Evolutionary conservation across 2,329 filamentous ascomycete species (phyloP).

Genomic region (Diaporthe amygdali): DNA sequence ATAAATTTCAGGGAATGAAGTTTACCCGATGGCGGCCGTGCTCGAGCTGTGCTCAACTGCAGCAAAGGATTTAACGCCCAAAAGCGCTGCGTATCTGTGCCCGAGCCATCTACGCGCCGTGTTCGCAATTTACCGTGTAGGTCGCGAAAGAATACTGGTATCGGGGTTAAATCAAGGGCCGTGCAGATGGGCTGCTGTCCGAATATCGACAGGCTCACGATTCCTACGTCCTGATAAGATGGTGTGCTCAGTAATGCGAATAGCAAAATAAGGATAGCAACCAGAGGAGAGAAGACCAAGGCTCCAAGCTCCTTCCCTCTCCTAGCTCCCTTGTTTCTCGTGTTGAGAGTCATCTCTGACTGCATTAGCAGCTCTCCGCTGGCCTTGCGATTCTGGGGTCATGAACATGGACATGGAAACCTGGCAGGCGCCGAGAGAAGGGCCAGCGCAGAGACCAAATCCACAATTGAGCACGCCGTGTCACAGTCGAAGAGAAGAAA

Average conservation of each 20-base stretch:
- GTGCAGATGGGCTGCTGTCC: neutral
- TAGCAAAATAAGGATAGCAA: neutral
- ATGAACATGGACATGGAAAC: neutral
- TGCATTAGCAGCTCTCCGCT: neutral
- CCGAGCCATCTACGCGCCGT: neutral
- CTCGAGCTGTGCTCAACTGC: neutral
- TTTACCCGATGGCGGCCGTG: neutral
- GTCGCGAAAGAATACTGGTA: neutral
- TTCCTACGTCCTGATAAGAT: neutral
- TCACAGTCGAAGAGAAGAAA: neutral
- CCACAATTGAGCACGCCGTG: neutral
- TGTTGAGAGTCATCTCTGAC: constrained; percentile 1
- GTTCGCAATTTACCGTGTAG: neutral
- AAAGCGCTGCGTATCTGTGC: neutral
- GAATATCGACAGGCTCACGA: neutral
- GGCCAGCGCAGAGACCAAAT: neutral
- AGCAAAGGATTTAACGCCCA: no score
- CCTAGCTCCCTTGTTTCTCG: neutral
- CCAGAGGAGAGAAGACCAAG: neutral
- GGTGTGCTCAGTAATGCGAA: neutral
- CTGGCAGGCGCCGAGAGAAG: neutral
- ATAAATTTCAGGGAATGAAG: no score
- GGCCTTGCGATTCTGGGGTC: neutral
- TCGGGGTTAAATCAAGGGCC: neutral
- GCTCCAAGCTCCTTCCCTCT: neutral